Evolutionary conservation across 352 stramenopile genomes (phyloP).

Genomic region (Phytophthora palmivora): DNA sequence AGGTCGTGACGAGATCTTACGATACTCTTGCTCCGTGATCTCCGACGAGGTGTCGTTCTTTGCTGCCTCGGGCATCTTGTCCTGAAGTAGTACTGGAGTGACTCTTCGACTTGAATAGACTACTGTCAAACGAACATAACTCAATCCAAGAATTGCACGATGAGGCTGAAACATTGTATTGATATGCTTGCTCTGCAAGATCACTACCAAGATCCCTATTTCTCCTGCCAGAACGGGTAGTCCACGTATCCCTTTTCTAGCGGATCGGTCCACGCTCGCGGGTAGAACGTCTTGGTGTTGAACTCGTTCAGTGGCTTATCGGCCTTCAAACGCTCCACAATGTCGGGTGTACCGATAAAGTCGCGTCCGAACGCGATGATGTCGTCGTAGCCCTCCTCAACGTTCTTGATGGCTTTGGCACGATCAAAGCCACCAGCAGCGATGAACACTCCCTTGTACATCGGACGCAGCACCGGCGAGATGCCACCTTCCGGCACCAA

Average conservation of each 20-base stretch:
- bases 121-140: no score
- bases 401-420: constrained; percentile 31
- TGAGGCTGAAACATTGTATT: no score
- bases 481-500: constrained; percentile 41
- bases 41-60: constrained; percentile 55
- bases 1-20: constrained; percentile 85
- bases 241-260: constrained; percentile 36
- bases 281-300: constrained; percentile 41
- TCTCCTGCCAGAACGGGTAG: constrained; percentile 27
- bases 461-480: constrained; percentile 38
- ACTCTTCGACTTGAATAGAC: constrained; percentile 29
- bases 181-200: no score
- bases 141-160: no score
- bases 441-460: constrained; percentile 56
- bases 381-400: constrained; percentile 28
- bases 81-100: constrained; percentile 2
- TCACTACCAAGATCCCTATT: constrained; percentile 16
- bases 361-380: constrained; percentile 55
- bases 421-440: constrained; percentile 40
- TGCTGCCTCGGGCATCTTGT: constrained; percentile 60
- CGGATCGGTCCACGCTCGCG: constrained; percentile 9
- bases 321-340: constrained; percentile 48
- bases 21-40: constrained; percentile 79
- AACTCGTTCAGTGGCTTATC: constrained; percentile 45
- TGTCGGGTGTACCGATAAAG: constrained; percentile 62